Base-by-base conservation (phyloP, 129 eudicot species). In the Escallonia herrerae region DNA sequence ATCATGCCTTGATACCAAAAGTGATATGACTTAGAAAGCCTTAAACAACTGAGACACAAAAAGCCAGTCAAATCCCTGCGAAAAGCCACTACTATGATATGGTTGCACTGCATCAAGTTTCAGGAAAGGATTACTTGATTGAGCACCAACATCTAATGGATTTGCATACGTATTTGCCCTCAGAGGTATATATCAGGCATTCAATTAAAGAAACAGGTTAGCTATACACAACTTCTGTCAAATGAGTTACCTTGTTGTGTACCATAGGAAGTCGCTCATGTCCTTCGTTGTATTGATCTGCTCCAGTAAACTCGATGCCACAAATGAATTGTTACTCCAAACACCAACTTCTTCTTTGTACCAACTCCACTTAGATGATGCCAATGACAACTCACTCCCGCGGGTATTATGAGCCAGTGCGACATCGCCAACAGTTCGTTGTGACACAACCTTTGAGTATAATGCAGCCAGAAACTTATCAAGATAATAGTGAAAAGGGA, bases 251-350 rank as follows among this genome's bases (percentile, higher is more conserved):
- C 91, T 88, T 77, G 86, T 82, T 47, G 86, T 74, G 71, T 88
- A 88, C 96, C 96, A 88, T 38, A 88, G 78, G 68, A 79, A 84
- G 67, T 88, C 95, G 60, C 88, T 87, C 3, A 80, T 69, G 57
- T 87, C 95, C 71, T 84, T 82, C 55, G 95, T 87, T 41, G 84
- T 79, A 57, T 79, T 87, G 57, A 87, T 84, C 73, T 87, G 95
- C 84, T 87, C 95, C 42, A 81, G 80, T 78, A 87, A 66, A 56
- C 68, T 65, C 61, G 72, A 69, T 15, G 84, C 65, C 57, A 65
- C 72, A 52, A 87, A 84, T 15, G 91, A 81, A 11, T 70, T 71
- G 15, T 80, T 84, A 56, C 84, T 78, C 74, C 74, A 75, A 45
- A 74, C 53, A 41, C 95, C 91, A 38, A 77, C 79, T 69, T 74